Evolutionary conservation across 148 eudicot species (phyloP).

Genomic region (Polygonum aviculare): DNA sequence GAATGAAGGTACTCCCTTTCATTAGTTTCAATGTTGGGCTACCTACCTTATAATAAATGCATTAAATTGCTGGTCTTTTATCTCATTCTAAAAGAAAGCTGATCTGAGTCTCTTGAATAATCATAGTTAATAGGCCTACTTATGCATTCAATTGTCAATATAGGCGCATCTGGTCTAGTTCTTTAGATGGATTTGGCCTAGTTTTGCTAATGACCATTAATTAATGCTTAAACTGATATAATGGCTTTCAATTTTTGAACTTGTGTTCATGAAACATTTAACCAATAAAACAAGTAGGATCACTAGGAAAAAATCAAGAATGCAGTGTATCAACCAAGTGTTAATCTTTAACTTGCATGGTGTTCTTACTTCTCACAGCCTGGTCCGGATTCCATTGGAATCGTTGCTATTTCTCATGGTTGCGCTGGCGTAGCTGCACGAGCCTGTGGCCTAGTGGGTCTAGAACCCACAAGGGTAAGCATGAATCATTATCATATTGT

Average conservation of each 20-base stretch:
- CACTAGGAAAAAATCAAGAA: too few relatives aligned
- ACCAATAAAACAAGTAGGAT: too few relatives aligned
- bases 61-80: background rate
- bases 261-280: too few relatives aligned
- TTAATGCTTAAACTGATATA: background rate
- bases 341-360: background rate
- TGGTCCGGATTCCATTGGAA: conserved; percentile 99
- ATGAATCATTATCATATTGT: background rate
- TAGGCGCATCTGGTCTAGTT: background rate
- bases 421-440: conserved; percentile 99
- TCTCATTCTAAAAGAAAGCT: background rate
- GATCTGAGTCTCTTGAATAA: background rate
- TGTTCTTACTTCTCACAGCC: conserved; percentile 40
- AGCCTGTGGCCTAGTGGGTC: conserved; percentile 98
- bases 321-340: background rate
- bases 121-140: background rate
- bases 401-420: conserved; percentile 99
- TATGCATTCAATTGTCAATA: background rate
- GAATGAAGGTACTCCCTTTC: conserved; percentile 80
- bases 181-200: background rate
- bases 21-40: conserved; percentile 1
- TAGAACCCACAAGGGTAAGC: conserved; percentile 96
- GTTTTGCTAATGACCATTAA: background rate
- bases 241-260: too few relatives aligned
- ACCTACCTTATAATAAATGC: background rate